A percentile compares a stretch with the other conserved stretches of the same genome.
Conservation (phyloP, 495 filamentous ascomycete species). For the Penicillium paradoxum region DNA sequence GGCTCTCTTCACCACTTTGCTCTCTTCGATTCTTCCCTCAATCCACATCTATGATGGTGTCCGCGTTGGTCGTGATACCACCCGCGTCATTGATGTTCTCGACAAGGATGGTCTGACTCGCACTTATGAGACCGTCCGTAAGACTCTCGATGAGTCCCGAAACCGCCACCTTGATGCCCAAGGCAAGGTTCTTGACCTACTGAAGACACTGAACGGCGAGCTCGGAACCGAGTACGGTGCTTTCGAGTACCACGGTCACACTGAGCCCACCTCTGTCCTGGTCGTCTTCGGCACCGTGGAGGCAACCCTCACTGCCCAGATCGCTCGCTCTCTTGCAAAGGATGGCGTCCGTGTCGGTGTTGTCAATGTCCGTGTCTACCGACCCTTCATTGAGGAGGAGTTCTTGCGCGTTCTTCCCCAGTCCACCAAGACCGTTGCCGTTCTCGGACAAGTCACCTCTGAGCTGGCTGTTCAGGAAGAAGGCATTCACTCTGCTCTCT, state of each 20-base stretch:
- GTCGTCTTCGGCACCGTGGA: conserved; percentile 92
- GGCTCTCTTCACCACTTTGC: conserved; percentile 79
- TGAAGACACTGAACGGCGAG: conserved; percentile 83
- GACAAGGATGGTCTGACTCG: conserved; percentile 65
- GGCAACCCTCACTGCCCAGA: conserved; percentile 75
- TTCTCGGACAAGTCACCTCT: conserved; percentile 59
- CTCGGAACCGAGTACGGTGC: conserved; percentile 86
- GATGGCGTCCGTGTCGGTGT: conserved; percentile 75
- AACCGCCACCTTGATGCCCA: conserved; percentile 71
- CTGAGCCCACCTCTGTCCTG: conserved; percentile 67
- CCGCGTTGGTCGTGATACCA: conserved; percentile 75
- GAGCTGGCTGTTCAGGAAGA: conserved; percentile 56
- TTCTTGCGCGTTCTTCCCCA: conserved; percentile 77
- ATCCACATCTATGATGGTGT: conserved; percentile 94
- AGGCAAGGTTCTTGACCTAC: conserved; percentile 66
- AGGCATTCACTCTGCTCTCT: conserved; percentile 74
- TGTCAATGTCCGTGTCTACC: conserved; percentile 86
- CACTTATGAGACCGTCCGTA: conserved; percentile 63
- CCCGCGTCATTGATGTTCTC: conserved; percentile 79
- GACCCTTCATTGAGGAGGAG: conserved; percentile 89
- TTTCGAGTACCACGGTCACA: conserved; percentile 93
- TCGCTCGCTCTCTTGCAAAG: conserved; percentile 66
- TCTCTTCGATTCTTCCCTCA: conserved; percentile 74
- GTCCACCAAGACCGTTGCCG: conserved; percentile 65
- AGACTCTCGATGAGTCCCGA: conserved; percentile 51